Conservation (phyloP, 352 stramenopile species). For the Phytophthora chlamydospora region DNA sequence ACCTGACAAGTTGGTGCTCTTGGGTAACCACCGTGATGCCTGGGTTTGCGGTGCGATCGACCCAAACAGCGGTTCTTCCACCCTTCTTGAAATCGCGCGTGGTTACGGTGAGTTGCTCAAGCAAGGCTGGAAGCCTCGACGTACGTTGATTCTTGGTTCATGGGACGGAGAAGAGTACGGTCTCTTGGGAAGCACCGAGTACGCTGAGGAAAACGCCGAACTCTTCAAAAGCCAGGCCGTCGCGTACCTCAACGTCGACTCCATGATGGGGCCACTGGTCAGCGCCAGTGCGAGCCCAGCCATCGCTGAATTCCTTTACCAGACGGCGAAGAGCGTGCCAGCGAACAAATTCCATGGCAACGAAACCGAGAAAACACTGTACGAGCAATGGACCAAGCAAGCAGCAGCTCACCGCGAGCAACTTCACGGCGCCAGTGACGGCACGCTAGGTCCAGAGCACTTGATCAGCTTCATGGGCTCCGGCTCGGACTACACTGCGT, state of each 20-base stretch:
- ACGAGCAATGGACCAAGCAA: slow-evolving; percentile 45
- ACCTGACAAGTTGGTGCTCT: slow-evolving; percentile 54
- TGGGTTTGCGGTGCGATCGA: slow-evolving; percentile 48
- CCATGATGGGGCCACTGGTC: slow-evolving; percentile 68
- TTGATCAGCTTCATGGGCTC: slow-evolving; percentile 59
- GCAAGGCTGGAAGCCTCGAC: slow-evolving; percentile 57
- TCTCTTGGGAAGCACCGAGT: slow-evolving; percentile 87
- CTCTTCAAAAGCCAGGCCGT: slow-evolving; percentile 62
- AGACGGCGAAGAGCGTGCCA: slow-evolving; percentile 64
- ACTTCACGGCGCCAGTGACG: slow-evolving; percentile 17
- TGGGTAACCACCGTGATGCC: slow-evolving; percentile 84
- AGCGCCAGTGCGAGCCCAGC: slow-evolving; percentile 66
- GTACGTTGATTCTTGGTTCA: slow-evolving; percentile 67
- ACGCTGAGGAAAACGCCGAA: slow-evolving; percentile 69
- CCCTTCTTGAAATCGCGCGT: slow-evolving; percentile 69
- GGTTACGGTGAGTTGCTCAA: slow-evolving; percentile 53
- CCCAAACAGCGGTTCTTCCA: slow-evolving; percentile 40
- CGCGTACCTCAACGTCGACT: slow-evolving; percentile 90
- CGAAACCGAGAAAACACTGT: slow-evolving; percentile 36
- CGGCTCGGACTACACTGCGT: slow-evolving; percentile 75
- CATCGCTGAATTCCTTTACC: slow-evolving; percentile 63
- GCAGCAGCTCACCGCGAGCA: slow-evolving; percentile 6
- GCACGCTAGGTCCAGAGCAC: slow-evolving; percentile 38
- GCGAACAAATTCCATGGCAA: slow-evolving; percentile 58
- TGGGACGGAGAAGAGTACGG: slow-evolving; percentile 66